Conservation (phyloP, 1,284 basidiomycete genomes). For the Irpex rosettiformis region DNA sequence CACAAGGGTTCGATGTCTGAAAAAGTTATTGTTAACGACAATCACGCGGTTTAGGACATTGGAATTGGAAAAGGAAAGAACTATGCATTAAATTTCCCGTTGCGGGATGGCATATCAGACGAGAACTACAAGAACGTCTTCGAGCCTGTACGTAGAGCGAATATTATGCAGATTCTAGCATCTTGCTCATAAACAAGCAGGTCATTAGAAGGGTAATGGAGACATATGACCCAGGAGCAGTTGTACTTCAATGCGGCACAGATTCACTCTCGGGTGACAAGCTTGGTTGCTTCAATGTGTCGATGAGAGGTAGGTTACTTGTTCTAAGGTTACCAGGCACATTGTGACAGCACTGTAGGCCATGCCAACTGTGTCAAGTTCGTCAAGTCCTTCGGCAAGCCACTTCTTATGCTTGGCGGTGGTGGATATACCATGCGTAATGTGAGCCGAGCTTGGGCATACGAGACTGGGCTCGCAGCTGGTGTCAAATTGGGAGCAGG, state of each 20-base stretch:
- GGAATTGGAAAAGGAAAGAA: conserved; percentile 92
- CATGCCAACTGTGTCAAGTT: conserved; percentile 98
- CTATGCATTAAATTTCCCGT: conserved; percentile 92
- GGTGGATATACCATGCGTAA: conserved; percentile 99
- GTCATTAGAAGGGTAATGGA: conserved; percentile 96
- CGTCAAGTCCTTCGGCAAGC: conserved; percentile 95
- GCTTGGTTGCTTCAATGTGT: conserved; percentile 94
- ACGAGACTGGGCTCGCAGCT: conserved; percentile 95
- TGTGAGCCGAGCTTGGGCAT: conserved; percentile 96
- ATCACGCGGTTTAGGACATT: conserved; percentile 57
- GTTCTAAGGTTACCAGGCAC: neutral
- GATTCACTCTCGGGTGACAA: conserved; percentile 98
- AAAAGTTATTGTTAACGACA: neutral
- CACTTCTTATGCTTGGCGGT: conserved; percentile 90
- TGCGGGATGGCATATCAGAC: conserved; percentile 95
- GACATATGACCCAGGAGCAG: conserved; percentile 91
- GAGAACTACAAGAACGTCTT: conserved; percentile 96
- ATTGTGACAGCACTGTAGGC: conserved; percentile 39
- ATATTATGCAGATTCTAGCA: neutral
- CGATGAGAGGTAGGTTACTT: conserved; percentile 75
- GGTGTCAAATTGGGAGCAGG: conserved; percentile 90
- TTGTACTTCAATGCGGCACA: conserved; percentile 98
- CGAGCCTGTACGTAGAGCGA: conserved; percentile 70
- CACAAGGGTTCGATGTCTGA: neutral
- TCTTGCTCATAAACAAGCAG: conserved; percentile 38